Base-by-base conservation (phyloP, 768 basidiomycete genomes). In the Solioccasus polychromus region DNA sequence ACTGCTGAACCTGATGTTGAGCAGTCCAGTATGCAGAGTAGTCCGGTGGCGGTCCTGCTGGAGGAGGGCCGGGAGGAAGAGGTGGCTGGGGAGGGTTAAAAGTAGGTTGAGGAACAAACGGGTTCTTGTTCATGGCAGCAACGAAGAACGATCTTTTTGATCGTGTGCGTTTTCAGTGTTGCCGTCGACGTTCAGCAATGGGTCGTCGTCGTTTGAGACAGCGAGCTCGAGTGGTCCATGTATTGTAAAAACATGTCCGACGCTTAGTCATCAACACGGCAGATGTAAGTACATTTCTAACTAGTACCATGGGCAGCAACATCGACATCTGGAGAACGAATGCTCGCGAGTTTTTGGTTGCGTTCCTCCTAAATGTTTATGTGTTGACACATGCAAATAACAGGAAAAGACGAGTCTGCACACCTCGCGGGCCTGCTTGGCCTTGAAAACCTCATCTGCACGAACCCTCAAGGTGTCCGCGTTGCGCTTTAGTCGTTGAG, bases 21-120 rank as follows among this genome's bases (percentile, higher is more conserved):
- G 76, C 74, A 18, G 80, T 75, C 85, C 87, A 89, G 69, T 89
- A 91, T 0, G 79, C 83, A 39, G 82, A 76, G 60, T 89, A 92
- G 63, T 90, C 87, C 36, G 80, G 80, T 35, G 83, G 79, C 50
- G 82, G 78, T 50, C 82, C 83, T 42, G 82, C 74, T 5, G 85
- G 85, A 3, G 85, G 84, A 35, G 83, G 86, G 8, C 85, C 86
- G n/a, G 86, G 85, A 39, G 88, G 88, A 32, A 88, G 70, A 34
- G 87, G 88, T 3, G 86, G 85, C 56, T 88, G 85, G 36, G 80
- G 83, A 22, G 82, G 77, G 12, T 79, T 76, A 59, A 84, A 88
- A 31, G 75, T 73, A 11, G 83, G 78, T 37, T 80, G 78, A 17
- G 85, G 82, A 48, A 82, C 74, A 54, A 90, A 90, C 0, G 88